Conservation (phyloP, 129 eudicot genomes). For the Cynara cardunculus region DNA sequence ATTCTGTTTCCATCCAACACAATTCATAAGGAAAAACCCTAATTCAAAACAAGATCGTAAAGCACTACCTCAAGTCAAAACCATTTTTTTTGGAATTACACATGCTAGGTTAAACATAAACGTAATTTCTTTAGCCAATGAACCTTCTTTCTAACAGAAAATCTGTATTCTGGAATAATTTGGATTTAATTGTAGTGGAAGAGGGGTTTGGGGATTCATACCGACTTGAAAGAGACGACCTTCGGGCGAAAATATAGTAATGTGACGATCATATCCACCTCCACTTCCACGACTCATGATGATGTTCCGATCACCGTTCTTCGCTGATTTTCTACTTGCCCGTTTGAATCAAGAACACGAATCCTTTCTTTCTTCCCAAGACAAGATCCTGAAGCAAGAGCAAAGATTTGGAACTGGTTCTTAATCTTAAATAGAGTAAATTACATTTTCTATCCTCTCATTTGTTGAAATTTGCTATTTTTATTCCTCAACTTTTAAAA, state of each 20-base stretch:
- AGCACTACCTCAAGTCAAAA: neutral
- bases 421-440: neutral
- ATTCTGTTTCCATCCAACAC: constrained; percentile 46
- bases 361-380: constrained; percentile 42
- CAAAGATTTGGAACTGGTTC: neutral
- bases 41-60: neutral
- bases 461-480: no score
- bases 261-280: constrained; percentile 97
- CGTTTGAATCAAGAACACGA: neutral
- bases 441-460: neutral
- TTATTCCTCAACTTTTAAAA: neutral
- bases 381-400: constrained; percentile 20
- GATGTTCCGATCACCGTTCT: constrained; percentile 13
- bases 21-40: constrained; percentile 12
- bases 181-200: neutral
- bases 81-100: neutral
- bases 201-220: constrained; percentile 26
- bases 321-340: neutral
- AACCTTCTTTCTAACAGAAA: neutral
- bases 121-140: neutral
- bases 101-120: neutral
- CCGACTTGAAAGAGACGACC: constrained; percentile 99
- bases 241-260: constrained; percentile 94
- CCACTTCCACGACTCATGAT: constrained; percentile 92
- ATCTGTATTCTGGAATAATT: neutral